These are phyloP conservation scores for Fusarium continuum DNA, from an alignment of 2,329 filamentous ascomycete genomes.

Conservation along the genomic window DNA sequence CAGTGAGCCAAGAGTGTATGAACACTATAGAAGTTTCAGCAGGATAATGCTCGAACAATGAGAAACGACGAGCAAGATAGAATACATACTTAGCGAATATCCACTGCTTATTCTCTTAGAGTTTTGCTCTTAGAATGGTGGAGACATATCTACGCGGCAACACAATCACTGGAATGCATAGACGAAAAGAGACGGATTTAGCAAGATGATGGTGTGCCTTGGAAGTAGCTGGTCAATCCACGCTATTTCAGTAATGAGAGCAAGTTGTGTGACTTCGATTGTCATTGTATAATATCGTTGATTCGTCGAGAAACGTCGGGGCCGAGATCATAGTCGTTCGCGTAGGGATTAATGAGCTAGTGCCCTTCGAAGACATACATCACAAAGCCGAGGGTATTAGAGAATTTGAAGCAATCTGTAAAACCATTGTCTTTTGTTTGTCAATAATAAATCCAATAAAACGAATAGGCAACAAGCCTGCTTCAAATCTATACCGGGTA, in stretches of 20 bases:
- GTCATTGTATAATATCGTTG: background rate
- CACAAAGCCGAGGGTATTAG: too few relatives aligned
- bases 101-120: background rate
- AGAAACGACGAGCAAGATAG: background rate
- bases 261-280: background rate
- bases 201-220: background rate
- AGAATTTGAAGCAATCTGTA: too few relatives aligned
- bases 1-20: background rate
- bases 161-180: conserved; percentile 16
- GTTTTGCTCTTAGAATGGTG: background rate
- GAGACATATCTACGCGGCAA: background rate
- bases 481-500: too few relatives aligned
- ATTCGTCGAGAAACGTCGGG: background rate
- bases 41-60: background rate
- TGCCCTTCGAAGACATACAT: too few relatives aligned
- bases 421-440: too few relatives aligned
- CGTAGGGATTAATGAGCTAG: too few relatives aligned
- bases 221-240: background rate
- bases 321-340: too few relatives aligned
- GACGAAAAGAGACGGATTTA: conserved; percentile 13
- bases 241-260: background rate
- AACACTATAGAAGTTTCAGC: background rate
- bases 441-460: too few relatives aligned
- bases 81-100: background rate
- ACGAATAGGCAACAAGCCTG: too few relatives aligned